Conservation (phyloP, 306 rosid genomes). For the Quercus rubra region DNA sequence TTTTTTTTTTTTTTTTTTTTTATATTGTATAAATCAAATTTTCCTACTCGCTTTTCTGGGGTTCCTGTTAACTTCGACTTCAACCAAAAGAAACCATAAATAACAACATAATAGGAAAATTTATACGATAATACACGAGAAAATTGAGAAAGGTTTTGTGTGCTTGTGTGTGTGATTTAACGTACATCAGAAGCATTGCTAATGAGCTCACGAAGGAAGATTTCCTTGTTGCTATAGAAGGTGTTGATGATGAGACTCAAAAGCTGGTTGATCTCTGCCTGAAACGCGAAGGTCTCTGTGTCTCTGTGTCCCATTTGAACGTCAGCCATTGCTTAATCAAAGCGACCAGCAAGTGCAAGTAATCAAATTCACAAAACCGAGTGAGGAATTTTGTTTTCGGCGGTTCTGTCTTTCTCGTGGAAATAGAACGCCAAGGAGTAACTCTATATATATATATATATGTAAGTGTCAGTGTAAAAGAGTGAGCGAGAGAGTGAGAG, state of each 20-base stretch:
- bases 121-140: not conserved
- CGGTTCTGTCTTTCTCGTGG: no score
- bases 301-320: constrained; percentile 12
- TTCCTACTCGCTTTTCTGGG: no score
- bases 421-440: no score
- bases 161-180: not conserved
- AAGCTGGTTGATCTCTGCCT: constrained; percentile 36
- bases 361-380: not conserved
- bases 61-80: no score
- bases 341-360: not conserved
- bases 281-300: constrained; percentile 26
- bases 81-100: not conserved
- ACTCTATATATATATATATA: no score
- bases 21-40: no score
- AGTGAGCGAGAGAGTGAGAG: no score
- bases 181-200: constrained; percentile 32
- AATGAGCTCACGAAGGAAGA: constrained; percentile 35
- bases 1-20: no score
- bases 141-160: not conserved
- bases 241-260: constrained; percentile 40
- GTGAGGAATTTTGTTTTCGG: no score
- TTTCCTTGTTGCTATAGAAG: constrained; percentile 32
- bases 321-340: constrained; percentile 13
- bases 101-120: not conserved
- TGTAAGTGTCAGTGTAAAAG: no score